Evolutionary conservation across 257 asterid species (phyloP).

Genomic region (Capsicum chinense): DNA sequence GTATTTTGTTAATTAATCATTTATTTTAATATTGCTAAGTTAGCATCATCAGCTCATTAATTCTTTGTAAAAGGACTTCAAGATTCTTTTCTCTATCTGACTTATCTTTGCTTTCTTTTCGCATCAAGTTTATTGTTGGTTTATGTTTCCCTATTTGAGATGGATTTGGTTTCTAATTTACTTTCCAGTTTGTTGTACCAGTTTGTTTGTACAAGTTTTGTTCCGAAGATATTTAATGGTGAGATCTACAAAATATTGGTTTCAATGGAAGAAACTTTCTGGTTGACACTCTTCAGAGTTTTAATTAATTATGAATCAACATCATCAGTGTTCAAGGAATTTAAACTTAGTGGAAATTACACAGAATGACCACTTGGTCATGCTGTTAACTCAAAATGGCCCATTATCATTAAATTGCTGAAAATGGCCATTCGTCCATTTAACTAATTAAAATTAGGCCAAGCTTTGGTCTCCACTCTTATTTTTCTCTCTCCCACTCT

Average conservation of each 20-base stretch:
- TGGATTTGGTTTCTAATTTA: slow-evolving; percentile 19
- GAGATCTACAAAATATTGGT: neutral
- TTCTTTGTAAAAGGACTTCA: neutral
- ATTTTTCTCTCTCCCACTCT: too few species aligned
- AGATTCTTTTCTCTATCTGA: neutral
- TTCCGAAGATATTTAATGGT: slow-evolving; percentile 11
- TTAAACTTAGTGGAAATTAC: neutral
- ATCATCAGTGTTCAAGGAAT: neutral
- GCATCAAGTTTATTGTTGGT: slow-evolving; percentile 12
- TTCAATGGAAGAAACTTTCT: neutral
- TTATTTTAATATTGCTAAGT: slow-evolving; percentile 23
- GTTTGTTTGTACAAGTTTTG: neutral
- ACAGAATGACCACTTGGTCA: too few species aligned
- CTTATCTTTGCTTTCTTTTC: neutral
- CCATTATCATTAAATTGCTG: too few species aligned
- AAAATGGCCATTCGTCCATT: too few species aligned
- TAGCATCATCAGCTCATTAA: neutral
- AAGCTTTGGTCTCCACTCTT: too few species aligned
- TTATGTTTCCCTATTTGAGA: slow-evolving; percentile 9
- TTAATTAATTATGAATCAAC: slow-evolving; percentile 2
- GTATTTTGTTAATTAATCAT: slow-evolving; percentile 40
- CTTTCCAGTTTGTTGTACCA: neutral
- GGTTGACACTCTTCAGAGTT: neutral
- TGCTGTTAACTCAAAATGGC: too few species aligned
- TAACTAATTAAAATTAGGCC: too few species aligned